These are phyloP conservation scores for Inga oerstediana DNA, from an alignment of 306 rosid genomes.

Conservation along the genomic window DNA sequence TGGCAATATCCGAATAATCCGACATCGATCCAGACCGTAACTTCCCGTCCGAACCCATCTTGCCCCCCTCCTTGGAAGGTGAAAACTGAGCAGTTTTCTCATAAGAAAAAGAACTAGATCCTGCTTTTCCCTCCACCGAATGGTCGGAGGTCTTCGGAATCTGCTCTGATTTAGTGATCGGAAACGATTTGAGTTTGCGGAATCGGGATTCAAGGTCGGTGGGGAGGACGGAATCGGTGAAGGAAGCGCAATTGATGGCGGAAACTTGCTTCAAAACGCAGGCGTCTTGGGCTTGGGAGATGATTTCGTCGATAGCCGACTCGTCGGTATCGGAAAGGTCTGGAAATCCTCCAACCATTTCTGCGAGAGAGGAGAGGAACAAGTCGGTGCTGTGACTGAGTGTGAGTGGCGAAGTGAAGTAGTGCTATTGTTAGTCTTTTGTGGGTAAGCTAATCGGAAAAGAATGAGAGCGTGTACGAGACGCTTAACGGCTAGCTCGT, in stretches of 20 bases:
- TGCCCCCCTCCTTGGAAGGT: constrained; percentile 30
- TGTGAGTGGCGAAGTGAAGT: not conserved
- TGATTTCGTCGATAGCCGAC: constrained; percentile 65
- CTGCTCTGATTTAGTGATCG: constrained; percentile 39
- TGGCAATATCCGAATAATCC: constrained; percentile 22
- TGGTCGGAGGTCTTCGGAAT: not conserved
- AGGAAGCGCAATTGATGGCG: constrained; percentile 70
- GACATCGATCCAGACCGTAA: constrained; percentile 33
- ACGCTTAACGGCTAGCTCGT: constrained; percentile 53
- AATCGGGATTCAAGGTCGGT: constrained; percentile 81
- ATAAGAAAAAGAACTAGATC: not conserved
- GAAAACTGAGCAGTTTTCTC: constrained; percentile 33
- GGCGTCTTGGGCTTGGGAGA: constrained; percentile 71
- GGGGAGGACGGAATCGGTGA: constrained; percentile 66
- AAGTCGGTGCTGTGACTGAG: not conserved
- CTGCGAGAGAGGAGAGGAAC: not conserved
- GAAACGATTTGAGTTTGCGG: constrained; percentile 76
- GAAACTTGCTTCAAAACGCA: constrained; percentile 71
- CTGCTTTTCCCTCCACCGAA: constrained; percentile 6
- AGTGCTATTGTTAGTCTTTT: not conserved
- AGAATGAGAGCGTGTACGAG: not conserved
- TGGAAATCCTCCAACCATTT: constrained; percentile 64
- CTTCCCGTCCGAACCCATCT: constrained; percentile 14
- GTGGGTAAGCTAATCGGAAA: not conserved
- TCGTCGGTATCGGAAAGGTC: constrained; percentile 64